Evolutionary conservation across 23 red algal species (phyloP), one percentile per base, ranked within the genome.

Genomic region (Cyanidioschyzon merolae): DNA sequence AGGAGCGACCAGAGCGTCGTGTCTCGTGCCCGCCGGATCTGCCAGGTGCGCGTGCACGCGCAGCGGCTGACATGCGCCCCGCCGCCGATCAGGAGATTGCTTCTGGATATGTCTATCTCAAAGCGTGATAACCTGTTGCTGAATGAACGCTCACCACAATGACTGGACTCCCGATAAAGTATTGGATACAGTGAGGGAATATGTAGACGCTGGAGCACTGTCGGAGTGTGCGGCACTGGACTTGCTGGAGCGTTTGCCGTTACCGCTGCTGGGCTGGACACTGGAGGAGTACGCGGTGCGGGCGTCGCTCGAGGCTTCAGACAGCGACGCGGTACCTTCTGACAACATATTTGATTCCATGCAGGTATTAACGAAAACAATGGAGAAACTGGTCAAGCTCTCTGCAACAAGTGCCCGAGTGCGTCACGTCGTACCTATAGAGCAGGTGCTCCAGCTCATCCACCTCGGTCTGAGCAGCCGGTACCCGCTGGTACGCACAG

Each of bases 261-360:
- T 71, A 3, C n/a, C 16, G 29, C 12, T 27, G 63, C 63, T 71
- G 63, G 12, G 63, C 30, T 7, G 12, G n/a, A 71, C n/a, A 7
- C 32, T 71, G 63, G 63, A 71, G 63, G 63, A 35, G 29, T 27
- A 27, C 63, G 63, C 63, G 63, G 63, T 7, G 63, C 63, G 63
- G n/a, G 63, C 12, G 16, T 35, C 32, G 63, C 63, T 25, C 63
- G 63, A 71, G 63, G 3, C 63, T 3, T 25, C 21, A 7, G 63
- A 17, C 63, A 27, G 30, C 32, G 63, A 71, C 12, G 63, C 12
- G 7, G 16, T 32, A 7, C 12, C 16, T 32, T 3, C 3, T 35
- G 63, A 27, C 3, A 3, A 27, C 29, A 27, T 12, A 7, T 3
- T 3, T 27, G 63, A 71, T 7, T 25, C 21, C 7, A 71, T 27